Conservation (phyloP, 441 rosid species). For the Pelargonium fulgidum region DNA sequence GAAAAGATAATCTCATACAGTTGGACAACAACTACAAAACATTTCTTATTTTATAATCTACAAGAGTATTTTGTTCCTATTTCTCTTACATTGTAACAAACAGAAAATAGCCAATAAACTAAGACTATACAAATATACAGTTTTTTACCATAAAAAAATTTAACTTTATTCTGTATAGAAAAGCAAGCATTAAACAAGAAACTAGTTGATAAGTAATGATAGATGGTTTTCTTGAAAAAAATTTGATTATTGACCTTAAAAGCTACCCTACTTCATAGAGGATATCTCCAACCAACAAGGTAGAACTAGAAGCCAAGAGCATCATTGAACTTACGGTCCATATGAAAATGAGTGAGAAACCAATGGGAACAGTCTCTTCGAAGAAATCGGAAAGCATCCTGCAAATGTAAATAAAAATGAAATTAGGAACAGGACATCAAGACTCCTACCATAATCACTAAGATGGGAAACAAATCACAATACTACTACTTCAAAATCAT, state of each 20-base stretch:
- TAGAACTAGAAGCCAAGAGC: constrained; percentile 13
- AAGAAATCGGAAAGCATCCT: constrained; percentile 95
- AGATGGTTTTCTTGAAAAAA: neutral
- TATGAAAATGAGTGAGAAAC: constrained; percentile 97
- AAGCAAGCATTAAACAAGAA: neutral
- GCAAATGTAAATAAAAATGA: constrained; percentile 29
- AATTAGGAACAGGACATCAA: constrained; percentile 19
- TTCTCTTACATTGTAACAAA: neutral
- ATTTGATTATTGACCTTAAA: neutral
- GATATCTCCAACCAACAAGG: neutral
- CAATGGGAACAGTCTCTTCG: constrained; percentile 86
- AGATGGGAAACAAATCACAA: constrained; percentile 1
- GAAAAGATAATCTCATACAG: too few relatives aligned
- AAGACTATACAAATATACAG: neutral
- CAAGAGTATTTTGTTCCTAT: neutral
- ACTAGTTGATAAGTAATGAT: neutral
- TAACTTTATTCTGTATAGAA: neutral
- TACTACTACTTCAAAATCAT: neutral
- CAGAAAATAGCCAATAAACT: neutral
- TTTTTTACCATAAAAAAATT: too few relatives aligned
- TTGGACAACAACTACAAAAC: too few relatives aligned
- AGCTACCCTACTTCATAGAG: neutral
- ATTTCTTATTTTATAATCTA: too few relatives aligned
- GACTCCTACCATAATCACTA: neutral
- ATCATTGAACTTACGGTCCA: constrained; percentile 70